phyloP scores from a whole-genome alignment of 2,329 filamentous ascomycete genomes.

The Penicillium verrucosum region DNA sequence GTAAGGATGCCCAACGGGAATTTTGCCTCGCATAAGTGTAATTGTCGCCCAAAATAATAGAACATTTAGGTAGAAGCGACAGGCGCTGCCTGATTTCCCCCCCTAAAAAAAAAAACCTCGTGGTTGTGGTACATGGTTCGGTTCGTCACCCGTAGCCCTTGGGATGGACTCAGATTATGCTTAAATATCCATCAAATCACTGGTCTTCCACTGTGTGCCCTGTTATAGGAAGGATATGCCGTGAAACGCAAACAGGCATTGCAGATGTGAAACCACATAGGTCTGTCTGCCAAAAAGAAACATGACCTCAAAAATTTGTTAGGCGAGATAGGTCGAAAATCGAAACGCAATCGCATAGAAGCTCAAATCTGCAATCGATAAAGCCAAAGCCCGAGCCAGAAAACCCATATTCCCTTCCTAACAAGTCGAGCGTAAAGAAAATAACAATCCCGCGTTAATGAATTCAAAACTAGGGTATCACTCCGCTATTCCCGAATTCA shows the following conservation, averaged over 20 bases:
- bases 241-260: background rate
- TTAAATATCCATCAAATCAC: background rate
- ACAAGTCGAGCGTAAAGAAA: background rate
- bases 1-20: background rate
- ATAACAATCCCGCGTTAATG: background rate
- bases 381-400: background rate
- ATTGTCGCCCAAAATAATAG: background rate
- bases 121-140: background rate
- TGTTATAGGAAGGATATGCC: background rate
- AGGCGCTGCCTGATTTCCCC: background rate
- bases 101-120: no score
- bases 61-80: background rate
- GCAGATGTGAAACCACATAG: background rate
- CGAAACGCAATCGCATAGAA: background rate
- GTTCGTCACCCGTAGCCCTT: background rate
- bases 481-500: background rate
- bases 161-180: background rate
- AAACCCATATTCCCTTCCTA: background rate
- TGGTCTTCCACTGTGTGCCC: background rate
- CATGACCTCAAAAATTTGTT: background rate
- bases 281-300: background rate
- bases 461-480: background rate
- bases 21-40: background rate
- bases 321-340: background rate
- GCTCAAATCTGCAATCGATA: background rate